A percentile compares a stretch with the other conserved stretches of the same genome.
These are phyloP conservation scores for Dryadomyces sulphureus DNA, from an alignment of 2,329 filamentous ascomycete genomes.

Conservation along the genomic window DNA sequence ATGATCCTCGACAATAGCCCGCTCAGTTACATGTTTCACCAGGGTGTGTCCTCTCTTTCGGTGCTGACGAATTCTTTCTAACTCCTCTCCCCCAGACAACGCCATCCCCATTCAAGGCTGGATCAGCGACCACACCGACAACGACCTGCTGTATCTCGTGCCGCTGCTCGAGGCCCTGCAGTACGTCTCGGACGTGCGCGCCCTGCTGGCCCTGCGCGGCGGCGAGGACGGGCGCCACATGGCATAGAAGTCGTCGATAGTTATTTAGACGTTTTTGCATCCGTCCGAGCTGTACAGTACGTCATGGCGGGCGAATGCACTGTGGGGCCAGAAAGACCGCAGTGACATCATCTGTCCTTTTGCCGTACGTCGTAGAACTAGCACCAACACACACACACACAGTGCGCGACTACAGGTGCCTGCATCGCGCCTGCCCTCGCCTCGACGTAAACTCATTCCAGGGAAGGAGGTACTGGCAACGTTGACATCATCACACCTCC, in stretches of 20 bases:
- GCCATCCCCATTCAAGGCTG: constrained; percentile 98
- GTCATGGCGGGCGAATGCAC: no score
- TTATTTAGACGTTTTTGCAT: no score
- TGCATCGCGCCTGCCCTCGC: no score
- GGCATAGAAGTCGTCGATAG: constrained; percentile 18
- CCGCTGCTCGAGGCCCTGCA: constrained; percentile 87
- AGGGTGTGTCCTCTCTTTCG: constrained; percentile 45
- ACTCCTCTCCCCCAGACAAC: constrained; percentile 53
- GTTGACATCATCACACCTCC: no score
- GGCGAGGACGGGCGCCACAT: constrained; percentile 61
- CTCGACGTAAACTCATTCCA: neutral
- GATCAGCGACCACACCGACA: constrained; percentile 97
- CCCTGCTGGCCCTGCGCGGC: constrained; percentile 72
- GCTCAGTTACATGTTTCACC: constrained; percentile 95
- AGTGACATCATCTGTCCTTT: no score
- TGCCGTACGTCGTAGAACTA: no score
- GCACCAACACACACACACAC: no score
- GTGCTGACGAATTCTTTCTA: neutral
- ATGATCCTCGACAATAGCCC: constrained; percentile 99
- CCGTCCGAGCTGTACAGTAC: no score
- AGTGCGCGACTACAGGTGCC: no score
- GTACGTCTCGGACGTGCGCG: constrained; percentile 90
- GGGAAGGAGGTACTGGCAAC: no score
- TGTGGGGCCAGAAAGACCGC: no score
- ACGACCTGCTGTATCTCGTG: constrained; percentile 82